These are phyloP conservation scores for Harrya chromipes DNA, from an alignment of 768 basidiomycete genomes.

Conservation along the genomic window DNA sequence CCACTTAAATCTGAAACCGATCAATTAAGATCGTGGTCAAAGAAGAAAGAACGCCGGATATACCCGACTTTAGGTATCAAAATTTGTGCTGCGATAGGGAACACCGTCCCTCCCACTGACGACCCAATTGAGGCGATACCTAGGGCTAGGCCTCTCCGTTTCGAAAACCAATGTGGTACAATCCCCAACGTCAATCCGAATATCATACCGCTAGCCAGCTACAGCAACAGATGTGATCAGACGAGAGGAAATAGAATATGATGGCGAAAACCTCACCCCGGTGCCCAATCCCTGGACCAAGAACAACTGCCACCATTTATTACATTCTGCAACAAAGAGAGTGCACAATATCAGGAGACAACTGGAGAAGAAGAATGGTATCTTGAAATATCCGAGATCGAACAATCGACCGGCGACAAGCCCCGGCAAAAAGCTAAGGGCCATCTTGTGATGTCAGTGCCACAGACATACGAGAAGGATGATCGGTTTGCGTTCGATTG, in stretches of 20 bases:
- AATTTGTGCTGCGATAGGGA: conserved; percentile 59
- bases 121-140: conserved; percentile 64
- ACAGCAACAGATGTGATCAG: too few species aligned
- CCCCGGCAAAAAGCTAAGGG: conserved; percentile 60
- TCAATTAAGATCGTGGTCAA: not conserved
- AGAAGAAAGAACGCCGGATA: conserved; percentile 13
- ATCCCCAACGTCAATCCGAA: conserved; percentile 61
- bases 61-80: conserved; percentile 56
- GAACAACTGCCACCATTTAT: conserved; percentile 72
- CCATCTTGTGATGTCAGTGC: conserved; percentile 42
- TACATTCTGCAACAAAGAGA: conserved; percentile 71
- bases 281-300: conserved; percentile 68
- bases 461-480: not conserved
- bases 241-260: too few species aligned
- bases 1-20: conserved; percentile 63
- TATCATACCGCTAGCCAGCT: conserved; percentile 50
- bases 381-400: conserved; percentile 65
- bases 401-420: conserved; percentile 66
- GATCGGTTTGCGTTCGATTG: not conserved
- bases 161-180: conserved; percentile 73
- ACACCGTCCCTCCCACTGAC: conserved; percentile 63
- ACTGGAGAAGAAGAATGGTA: conserved; percentile 47
- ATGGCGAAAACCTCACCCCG: conserved; percentile 45
- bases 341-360: conserved; percentile 50
- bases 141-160: conserved; percentile 51